A percentile compares a stretch with the other conserved stretches of the same genome.
phyloP scores from a whole-genome alignment of 2,329 filamentous ascomycete genomes.

The Tolypocladium paradoxum region DNA sequence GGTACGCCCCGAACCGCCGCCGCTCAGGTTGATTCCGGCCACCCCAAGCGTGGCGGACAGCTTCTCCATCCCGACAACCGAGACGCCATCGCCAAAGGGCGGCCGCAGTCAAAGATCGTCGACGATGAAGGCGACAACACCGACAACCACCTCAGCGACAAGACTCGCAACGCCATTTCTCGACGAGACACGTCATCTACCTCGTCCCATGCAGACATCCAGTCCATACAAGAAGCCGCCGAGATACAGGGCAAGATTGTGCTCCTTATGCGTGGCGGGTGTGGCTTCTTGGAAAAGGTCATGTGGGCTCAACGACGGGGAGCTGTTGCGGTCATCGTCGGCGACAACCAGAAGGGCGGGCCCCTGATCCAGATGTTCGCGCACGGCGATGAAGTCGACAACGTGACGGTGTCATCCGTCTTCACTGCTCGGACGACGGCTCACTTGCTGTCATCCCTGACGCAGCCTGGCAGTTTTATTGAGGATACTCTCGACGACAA shows the following conservation, averaged over 20 bases:
- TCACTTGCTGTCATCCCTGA: slow-evolving; percentile 78
- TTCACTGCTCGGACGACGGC: slow-evolving; percentile 95
- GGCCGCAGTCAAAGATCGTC: neutral
- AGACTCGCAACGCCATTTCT: slow-evolving; percentile 18
- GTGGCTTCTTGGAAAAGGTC: slow-evolving; percentile 92
- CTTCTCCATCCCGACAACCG: slow-evolving; percentile 17
- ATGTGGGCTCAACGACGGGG: slow-evolving; percentile 93
- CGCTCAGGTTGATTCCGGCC: slow-evolving; percentile 6
- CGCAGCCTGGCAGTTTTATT: slow-evolving; percentile 57
- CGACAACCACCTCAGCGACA: slow-evolving; percentile 69
- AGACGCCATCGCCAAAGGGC: slow-evolving; percentile 7
- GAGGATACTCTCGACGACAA: slow-evolving; percentile 51
- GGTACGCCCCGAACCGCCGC: slow-evolving; percentile 11
- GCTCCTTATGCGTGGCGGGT: slow-evolving; percentile 81
- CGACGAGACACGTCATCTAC: slow-evolving; percentile 25
- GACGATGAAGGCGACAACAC: slow-evolving; percentile 57
- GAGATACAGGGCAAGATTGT: slow-evolving; percentile 93
- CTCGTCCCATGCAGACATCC: slow-evolving; percentile 71
- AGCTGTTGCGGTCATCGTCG: slow-evolving; percentile 81
- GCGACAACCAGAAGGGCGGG: slow-evolving; percentile 82
- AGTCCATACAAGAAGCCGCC: slow-evolving; percentile 80
- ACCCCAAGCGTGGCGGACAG: slow-evolving; percentile 8
- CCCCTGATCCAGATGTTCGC: slow-evolving; percentile 96
- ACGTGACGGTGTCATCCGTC: slow-evolving; percentile 84
- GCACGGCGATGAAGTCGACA: slow-evolving; percentile 80